Evolutionary conservation across 1,284 basidiomycete species (phyloP), one percentile per base, ranked within the genome.

Genomic region (Ganoderma resinaceum): DNA sequence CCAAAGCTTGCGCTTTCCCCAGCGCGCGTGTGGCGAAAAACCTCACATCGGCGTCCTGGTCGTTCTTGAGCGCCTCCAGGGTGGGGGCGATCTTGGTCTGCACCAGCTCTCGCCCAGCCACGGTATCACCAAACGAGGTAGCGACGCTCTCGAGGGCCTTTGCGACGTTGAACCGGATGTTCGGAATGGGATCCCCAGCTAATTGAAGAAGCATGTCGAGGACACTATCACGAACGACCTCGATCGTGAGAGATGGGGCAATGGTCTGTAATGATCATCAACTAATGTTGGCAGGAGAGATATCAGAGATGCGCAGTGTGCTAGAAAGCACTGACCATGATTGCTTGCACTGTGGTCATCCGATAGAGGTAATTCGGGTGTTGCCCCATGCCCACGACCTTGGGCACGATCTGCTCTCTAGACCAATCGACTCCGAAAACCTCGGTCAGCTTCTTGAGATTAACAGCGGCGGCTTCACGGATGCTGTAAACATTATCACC

Each of bases 381-480:
- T 71, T 92, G 90, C 18, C 96, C 97, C 98, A 99, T 99, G 69
- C 93, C 94, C 78, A 99, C 91, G 46, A 99, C 96, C 82, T 98
- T 98, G 29, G 98, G 98, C 64, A 99, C 95, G 78, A 99, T 99
- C 46, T 96, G 92, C 68, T 89, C 86, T 79, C 92, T 92, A 43
- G 98, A 96, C 98, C 98, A 99, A 20, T 98, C 97, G 29, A 99
- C 96, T 57, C 98, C 98, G 78, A 99, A 99, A 8, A 99, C 98
- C 76, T 99, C 98, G 5, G 97, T 98, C 75, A 99, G 84, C 81
- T 98, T 98, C 85, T 96, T 97, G 75, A 99, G 84, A 81, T 99
- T 99, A 79, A 96, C 89, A 0, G 96, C 99, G 0, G 98, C 98
- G 18, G 97, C 94, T 81, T 99, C 98, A 59, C 98, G 91, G 78